Percentiles rank a stretch among this genome's conserved stretches.
phyloP scores from a whole-genome alignment of 306 rosid genomes.

The Hylodesmum podocarpum region DNA sequence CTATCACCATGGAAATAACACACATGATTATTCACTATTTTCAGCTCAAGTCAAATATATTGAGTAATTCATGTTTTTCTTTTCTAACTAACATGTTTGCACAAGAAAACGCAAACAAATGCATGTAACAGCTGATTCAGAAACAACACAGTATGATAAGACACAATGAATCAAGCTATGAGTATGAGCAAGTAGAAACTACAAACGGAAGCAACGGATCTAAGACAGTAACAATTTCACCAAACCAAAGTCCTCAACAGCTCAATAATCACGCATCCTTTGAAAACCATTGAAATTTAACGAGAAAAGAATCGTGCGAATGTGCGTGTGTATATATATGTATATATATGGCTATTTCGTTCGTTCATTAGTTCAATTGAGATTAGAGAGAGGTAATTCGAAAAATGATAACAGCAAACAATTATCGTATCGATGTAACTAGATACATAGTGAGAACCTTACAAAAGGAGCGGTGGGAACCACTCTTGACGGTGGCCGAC shows the following conservation, averaged over 20 bases:
- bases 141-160: background rate
- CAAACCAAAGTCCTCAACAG: constrained; percentile 17
- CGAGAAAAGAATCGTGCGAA: too few relatives aligned
- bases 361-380: background rate
- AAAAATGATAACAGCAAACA: background rate
- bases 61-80: background rate
- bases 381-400: background rate
- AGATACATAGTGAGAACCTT: constrained; percentile 20
- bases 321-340: too few relatives aligned
- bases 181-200: background rate
- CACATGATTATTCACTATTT: background rate
- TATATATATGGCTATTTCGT: background rate
- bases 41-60: background rate
- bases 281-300: background rate
- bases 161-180: background rate
- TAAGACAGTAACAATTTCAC: background rate
- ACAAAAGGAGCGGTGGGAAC: background rate
- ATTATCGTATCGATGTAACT: background rate
- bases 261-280: constrained; percentile 7
- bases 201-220: constrained; percentile 15
- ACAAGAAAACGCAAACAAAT: background rate
- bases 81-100: too few relatives aligned
- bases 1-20: background rate
- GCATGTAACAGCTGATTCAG: background rate
- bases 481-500: background rate